Percentiles rank a stretch among this genome's conserved stretches.
These are phyloP conservation scores for Xylaria grammica DNA, from an alignment of 495 filamentous ascomycete genomes.

Conservation along the genomic window DNA sequence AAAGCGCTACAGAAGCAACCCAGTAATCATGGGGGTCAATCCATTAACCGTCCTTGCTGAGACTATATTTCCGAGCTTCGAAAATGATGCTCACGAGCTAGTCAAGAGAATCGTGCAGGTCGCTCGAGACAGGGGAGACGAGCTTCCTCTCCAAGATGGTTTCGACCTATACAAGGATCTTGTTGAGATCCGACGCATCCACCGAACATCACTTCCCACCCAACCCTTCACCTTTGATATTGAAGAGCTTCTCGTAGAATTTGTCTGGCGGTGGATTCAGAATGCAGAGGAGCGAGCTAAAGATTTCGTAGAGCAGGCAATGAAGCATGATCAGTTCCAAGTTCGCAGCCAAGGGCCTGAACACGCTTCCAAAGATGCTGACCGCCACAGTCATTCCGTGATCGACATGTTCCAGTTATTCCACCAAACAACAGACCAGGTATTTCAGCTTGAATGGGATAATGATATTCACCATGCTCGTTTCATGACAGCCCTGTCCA, in stretches of 20 bases:
- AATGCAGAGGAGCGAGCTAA: slow-evolving; percentile 78
- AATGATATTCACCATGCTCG: slow-evolving; percentile 92
- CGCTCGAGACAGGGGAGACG: slow-evolving; percentile 67
- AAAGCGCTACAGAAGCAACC: slow-evolving; percentile 88
- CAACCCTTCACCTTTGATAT: slow-evolving; percentile 80
- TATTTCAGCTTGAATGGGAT: slow-evolving; percentile 87
- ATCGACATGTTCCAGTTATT: slow-evolving; percentile 95
- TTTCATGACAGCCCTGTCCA: slow-evolving; percentile 96
- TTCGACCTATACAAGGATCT: slow-evolving; percentile 93
- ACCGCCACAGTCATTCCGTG: slow-evolving; percentile 89
- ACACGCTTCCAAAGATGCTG: slow-evolving; percentile 72
- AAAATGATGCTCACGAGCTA: slow-evolving; percentile 82
- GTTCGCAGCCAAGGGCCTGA: slow-evolving; percentile 65
- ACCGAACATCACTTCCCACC: slow-evolving; percentile 69
- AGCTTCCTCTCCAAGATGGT: slow-evolving; percentile 85
- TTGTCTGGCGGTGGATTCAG: slow-evolving; percentile 94
- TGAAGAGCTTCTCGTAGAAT: slow-evolving; percentile 82
- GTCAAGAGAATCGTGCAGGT: slow-evolving; percentile 77
- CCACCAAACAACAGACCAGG: slow-evolving; percentile 84
- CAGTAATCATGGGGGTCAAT: slow-evolving; percentile 88
- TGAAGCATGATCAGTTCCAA: slow-evolving; percentile 83
- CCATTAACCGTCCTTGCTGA: slow-evolving; percentile 80
- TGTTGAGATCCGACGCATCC: slow-evolving; percentile 79
- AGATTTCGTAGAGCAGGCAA: slow-evolving; percentile 86
- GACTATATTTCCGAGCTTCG: slow-evolving; percentile 86